These are phyloP conservation scores for Penicillium palitans DNA, from an alignment of 2,329 filamentous ascomycete species.

Conservation along the genomic window DNA sequence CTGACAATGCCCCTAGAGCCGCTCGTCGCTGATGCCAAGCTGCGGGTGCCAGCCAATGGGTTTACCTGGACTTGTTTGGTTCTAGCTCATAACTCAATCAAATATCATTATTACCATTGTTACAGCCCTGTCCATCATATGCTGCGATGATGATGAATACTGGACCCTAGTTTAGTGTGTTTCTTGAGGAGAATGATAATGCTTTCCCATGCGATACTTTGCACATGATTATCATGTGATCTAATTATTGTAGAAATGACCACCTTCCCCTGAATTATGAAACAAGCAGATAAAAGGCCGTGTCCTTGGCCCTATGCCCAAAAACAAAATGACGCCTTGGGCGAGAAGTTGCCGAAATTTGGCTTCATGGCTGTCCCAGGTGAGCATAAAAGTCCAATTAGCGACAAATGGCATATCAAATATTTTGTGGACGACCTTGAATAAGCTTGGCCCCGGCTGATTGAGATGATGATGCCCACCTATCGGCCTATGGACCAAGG, in stretches of 20 bases:
- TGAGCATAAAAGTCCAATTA: not conserved
- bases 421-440: not conserved
- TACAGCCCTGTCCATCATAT: not conserved
- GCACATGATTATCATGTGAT: not conserved
- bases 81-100: not conserved
- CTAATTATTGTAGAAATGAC: not conserved
- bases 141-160: not conserved
- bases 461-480: not conserved
- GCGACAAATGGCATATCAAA: not conserved
- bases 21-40: conserved; percentile 24
- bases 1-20: conserved; percentile 25
- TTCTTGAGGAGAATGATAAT: not conserved
- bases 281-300: not conserved
- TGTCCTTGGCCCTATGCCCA: not conserved
- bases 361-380: not conserved
- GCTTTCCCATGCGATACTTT: not conserved
- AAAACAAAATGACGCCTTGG: not conserved
- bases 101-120: not conserved
- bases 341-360: no score
- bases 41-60: conserved; percentile 14
- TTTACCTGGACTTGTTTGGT: not conserved
- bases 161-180: not conserved
- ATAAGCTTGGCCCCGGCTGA: not conserved
- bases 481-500: not conserved
- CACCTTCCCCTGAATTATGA: not conserved